Percentiles rank a stretch among this genome's conserved stretches.
These are phyloP conservation scores for Rhodosporidiobolus odoratus DNA, from an alignment of 768 basidiomycete species.

Conservation along the genomic window DNA sequence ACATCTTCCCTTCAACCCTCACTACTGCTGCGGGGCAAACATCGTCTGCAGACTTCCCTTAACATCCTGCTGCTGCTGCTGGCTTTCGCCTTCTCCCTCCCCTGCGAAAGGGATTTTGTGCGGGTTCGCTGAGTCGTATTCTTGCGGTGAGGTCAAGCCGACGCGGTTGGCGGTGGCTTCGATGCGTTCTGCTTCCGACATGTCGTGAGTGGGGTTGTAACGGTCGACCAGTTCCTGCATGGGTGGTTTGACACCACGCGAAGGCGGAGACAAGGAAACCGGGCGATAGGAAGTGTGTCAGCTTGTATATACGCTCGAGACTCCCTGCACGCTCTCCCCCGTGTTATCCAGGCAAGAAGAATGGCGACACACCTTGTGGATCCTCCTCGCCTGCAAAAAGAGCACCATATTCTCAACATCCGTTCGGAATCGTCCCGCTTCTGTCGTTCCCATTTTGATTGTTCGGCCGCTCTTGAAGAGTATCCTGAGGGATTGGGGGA, in stretches of 20 bases:
- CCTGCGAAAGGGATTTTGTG: neutral
- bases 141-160: constrained; percentile 21
- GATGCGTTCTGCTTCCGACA: constrained; percentile 34
- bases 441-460: neutral
- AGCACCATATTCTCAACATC: constrained; percentile 35
- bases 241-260: neutral
- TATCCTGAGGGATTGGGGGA: constrained; percentile 20
- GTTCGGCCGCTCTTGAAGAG: constrained; percentile 25
- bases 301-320: neutral
- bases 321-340: too few relatives aligned
- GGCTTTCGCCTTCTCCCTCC: constrained; percentile 15
- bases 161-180: constrained; percentile 30
- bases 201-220: constrained; percentile 35
- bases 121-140: constrained; percentile 20
- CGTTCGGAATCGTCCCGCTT: neutral
- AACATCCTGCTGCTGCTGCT: constrained; percentile 5
- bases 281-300: too few relatives aligned
- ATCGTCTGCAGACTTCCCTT: constrained; percentile 34
- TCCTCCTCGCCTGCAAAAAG: constrained; percentile 27
- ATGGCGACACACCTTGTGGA: constrained; percentile 28
- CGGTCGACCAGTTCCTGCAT: constrained; percentile 35
- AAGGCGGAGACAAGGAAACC: neutral
- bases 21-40: constrained; percentile 26
- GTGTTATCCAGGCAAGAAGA: too few relatives aligned
- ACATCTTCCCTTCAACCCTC: neutral